phyloP scores from a whole-genome alignment of 305 asterid genomes.

The Ilex paraguariensis region DNA sequence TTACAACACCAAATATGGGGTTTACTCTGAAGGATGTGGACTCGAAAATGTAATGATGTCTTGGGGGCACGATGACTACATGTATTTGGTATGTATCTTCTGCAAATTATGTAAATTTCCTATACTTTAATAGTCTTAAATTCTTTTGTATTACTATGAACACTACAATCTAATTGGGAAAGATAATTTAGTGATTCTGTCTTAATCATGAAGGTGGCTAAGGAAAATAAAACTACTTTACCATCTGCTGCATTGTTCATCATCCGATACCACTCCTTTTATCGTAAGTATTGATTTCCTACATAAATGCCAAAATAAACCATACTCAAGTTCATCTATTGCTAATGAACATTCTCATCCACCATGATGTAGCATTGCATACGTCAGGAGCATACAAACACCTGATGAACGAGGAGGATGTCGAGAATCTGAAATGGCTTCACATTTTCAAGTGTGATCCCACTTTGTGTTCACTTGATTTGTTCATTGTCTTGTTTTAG shows the following conservation, averaged over 20 bases:
- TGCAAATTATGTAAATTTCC: too few species aligned
- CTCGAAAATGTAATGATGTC: conserved; percentile 57
- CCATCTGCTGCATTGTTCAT: conserved; percentile 59
- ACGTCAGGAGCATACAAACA: conserved; percentile 42
- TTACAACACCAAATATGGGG: conserved; percentile 44
- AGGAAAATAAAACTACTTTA: conserved; percentile 39
- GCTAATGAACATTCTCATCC: too few species aligned
- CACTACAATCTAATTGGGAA: neutral
- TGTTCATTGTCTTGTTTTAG: too few species aligned
- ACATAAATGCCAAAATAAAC: too few species aligned
- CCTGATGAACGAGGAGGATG: conserved; percentile 54
- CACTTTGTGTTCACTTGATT: too few species aligned
- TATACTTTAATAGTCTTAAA: neutral
- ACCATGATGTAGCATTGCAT: conserved; percentile 36
- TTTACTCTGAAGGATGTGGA: conserved; percentile 51
- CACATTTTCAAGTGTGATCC: conserved; percentile 33
- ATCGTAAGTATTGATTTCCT: conserved; percentile 20
- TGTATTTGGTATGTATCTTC: conserved; percentile 36
- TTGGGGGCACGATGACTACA: conserved; percentile 56
- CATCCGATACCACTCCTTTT: conserved; percentile 53
- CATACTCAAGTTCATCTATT: too few species aligned
- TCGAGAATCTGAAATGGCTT: conserved; percentile 53
- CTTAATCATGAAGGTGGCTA: conserved; percentile 43
- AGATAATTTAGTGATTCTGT: neutral
- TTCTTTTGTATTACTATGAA: neutral